phyloP scores from a whole-genome alignment of 1,284 basidiomycete species.

The Marasmius sp. region DNA sequence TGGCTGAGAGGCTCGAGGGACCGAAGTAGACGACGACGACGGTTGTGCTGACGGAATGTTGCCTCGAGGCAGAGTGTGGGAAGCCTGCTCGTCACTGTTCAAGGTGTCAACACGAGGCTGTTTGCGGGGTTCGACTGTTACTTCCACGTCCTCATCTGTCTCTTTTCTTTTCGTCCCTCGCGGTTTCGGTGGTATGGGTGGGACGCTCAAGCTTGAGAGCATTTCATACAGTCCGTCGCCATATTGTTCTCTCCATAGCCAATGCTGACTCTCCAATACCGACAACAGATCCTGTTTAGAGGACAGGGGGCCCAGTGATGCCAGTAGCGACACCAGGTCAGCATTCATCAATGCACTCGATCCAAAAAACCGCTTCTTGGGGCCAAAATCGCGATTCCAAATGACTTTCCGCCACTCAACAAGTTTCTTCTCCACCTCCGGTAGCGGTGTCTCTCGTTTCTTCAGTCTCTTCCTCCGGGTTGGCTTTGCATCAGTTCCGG shows the following conservation, averaged over 20 bases:
- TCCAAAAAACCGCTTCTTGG: neutral
- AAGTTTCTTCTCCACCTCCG: neutral
- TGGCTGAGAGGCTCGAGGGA: neutral
- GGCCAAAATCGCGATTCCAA: neutral
- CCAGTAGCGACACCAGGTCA: constrained; percentile 4
- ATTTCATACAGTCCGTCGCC: constrained; percentile 8
- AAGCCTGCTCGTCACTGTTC: neutral
- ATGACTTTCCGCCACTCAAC: neutral
- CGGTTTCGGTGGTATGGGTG: neutral
- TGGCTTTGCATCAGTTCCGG: neutral
- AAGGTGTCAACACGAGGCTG: neutral
- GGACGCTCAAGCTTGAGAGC: neutral
- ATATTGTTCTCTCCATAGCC: constrained; percentile 4
- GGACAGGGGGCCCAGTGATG: constrained; percentile 10
- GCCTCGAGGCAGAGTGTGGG: neutral
- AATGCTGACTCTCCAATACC: constrained; percentile 2
- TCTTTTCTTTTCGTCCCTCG: neutral
- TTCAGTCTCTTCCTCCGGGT: neutral
- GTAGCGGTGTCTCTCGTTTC: neutral
- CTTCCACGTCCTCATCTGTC: neutral
- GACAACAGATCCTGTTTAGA: neutral
- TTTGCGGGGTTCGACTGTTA: neutral
- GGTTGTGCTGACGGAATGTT: neutral
- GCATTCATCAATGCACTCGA: constrained; percentile 3
- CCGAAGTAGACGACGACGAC: neutral